phyloP scores from a whole-genome alignment of 1,139 yeast genomes.

The Blastobotrys arbuscula region DNA sequence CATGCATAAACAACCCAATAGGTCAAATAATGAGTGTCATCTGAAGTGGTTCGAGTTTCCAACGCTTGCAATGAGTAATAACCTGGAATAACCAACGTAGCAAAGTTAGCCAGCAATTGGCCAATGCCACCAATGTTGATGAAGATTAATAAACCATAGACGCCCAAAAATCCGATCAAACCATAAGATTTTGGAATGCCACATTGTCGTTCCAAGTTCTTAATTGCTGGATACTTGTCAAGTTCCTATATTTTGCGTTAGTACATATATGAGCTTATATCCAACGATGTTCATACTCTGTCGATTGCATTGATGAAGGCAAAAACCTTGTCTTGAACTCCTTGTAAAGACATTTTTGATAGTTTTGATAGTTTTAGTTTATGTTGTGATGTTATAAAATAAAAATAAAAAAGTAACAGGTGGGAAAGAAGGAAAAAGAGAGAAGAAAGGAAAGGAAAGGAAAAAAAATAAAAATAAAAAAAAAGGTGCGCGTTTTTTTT shows the following conservation, averaged over 20 bases:
- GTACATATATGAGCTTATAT: too few species aligned
- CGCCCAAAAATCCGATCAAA: constrained; percentile 54
- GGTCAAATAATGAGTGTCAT: constrained; percentile 82
- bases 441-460: background rate
- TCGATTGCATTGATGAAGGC: constrained; percentile 28
- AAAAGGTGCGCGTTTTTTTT: constrained; percentile 3
- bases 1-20: constrained; percentile 97
- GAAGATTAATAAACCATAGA: constrained; percentile 73
- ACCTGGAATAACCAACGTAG: constrained; percentile 87
- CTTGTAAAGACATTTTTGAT: constrained; percentile 18
- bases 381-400: background rate
- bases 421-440: background rate
- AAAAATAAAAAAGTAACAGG: background rate
- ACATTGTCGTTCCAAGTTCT: constrained; percentile 32
- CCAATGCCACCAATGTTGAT: constrained; percentile 92
- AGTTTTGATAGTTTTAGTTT: background rate
- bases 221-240: constrained; percentile 31
- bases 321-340: constrained; percentile 28
- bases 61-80: constrained; percentile 83
- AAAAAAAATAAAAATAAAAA: background rate
- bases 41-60: constrained; percentile 59
- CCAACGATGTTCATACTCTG: constrained; percentile 20
- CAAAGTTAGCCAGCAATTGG: constrained; percentile 84
- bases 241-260: constrained; percentile 31
- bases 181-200: constrained; percentile 89